Conservation (phyloP, 495 filamentous ascomycete genomes). For the Peziza echinospora region DNA sequence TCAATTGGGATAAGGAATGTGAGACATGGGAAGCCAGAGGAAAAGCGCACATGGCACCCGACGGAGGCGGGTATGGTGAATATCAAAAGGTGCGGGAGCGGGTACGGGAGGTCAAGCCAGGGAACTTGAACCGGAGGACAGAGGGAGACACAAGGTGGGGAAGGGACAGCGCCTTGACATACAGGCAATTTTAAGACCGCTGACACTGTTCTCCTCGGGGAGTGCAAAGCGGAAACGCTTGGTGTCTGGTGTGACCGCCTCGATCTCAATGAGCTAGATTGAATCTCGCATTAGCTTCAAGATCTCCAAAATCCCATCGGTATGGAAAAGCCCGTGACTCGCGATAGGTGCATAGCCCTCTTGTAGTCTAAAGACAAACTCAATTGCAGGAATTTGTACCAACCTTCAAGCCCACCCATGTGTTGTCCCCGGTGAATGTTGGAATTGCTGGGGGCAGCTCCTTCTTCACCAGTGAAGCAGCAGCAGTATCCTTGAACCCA, state of each 20-base stretch:
- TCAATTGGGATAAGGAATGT: neutral
- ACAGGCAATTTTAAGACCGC: constrained; percentile 60
- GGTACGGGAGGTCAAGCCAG: no score
- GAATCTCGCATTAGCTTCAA: constrained; percentile 31
- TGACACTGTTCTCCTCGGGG: constrained; percentile 62
- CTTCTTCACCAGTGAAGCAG: constrained; percentile 18
- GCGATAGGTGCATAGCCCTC: no score
- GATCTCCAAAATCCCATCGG: neutral
- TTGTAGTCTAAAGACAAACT: no score
- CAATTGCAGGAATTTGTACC: no score
- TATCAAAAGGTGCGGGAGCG: no score
- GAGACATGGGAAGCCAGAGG: neutral
- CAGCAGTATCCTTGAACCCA: neutral
- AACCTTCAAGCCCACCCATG: constrained; percentile 37
- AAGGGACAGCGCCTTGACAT: no score
- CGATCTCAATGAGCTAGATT: constrained; percentile 56
- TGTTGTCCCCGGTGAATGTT: constrained; percentile 63
- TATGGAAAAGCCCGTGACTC: neutral
- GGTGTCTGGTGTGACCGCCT: constrained; percentile 66
- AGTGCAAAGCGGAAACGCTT: constrained; percentile 70
- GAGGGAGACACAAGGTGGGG: no score
- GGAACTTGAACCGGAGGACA: no score
- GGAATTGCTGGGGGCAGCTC: constrained; percentile 14
- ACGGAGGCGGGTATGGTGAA: no score
- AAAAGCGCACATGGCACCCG: neutral